A percentile compares a stretch with the other conserved stretches of the same genome.
Conservation (phyloP, 495 filamentous ascomycete species). For the Hypoxylon perforatum region DNA sequence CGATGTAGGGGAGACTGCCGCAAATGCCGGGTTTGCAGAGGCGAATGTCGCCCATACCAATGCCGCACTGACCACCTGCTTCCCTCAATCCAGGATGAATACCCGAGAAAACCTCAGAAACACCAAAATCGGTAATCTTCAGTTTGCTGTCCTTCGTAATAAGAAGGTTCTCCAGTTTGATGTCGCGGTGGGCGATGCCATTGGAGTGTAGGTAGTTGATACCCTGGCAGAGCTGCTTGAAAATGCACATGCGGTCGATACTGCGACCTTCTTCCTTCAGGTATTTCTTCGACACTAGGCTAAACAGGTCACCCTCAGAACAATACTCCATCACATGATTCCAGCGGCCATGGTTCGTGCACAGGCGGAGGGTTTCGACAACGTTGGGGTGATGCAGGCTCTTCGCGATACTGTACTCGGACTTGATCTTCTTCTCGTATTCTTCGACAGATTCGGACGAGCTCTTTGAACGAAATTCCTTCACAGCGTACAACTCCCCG, state of each 20-base stretch:
- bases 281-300: constrained; percentile 71
- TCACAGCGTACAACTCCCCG: constrained; percentile 75
- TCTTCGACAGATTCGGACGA: constrained; percentile 70
- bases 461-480: constrained; percentile 76
- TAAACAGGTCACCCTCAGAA: constrained; percentile 75
- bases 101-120: constrained; percentile 79
- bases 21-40: constrained; percentile 77
- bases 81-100: constrained; percentile 75
- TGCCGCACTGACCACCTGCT: constrained; percentile 72
- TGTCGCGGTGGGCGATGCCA: constrained; percentile 83
- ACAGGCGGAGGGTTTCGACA: constrained; percentile 76
- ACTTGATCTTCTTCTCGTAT: constrained; percentile 82
- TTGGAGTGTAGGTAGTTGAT: constrained; percentile 75
- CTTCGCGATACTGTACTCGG: constrained; percentile 81
- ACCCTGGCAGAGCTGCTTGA: constrained; percentile 81
- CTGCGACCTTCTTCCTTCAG: constrained; percentile 68
- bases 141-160: constrained; percentile 74
- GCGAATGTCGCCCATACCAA: constrained; percentile 71
- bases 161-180: constrained; percentile 83
- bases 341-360: constrained; percentile 73
- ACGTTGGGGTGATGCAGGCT: constrained; percentile 83
- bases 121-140: constrained; percentile 86
- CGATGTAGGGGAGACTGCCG: constrained; percentile 80
- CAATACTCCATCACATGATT: constrained; percentile 91
- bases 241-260: constrained; percentile 78